These are phyloP conservation scores for Irpex sp. DNA, from an alignment of 1,284 basidiomycete genomes.

Conservation along the genomic window DNA sequence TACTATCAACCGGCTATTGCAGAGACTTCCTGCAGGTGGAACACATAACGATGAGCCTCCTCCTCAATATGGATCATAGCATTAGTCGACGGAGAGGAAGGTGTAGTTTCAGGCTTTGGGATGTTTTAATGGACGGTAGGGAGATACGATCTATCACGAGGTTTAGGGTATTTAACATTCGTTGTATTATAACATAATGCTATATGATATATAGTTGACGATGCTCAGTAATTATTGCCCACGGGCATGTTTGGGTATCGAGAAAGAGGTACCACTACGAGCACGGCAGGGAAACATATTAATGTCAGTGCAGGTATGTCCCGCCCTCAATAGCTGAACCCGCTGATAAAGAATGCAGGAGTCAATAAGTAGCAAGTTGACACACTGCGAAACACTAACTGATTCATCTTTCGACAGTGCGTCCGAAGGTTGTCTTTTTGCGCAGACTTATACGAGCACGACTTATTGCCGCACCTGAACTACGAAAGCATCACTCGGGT, in stretches of 20 bases:
- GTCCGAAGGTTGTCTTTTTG: neutral
- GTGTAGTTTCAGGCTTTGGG: too few species aligned
- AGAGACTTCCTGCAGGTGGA: neutral
- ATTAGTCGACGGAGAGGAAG: neutral
- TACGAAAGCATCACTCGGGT: neutral
- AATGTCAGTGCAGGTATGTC: neutral
- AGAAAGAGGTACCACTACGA: neutral
- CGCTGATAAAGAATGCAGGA: too few species aligned
- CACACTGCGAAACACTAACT: neutral
- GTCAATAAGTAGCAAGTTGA: neutral
- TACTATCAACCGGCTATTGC: neutral
- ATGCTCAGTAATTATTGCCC: neutral
- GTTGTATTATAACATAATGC: neutral
- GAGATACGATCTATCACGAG: neutral
- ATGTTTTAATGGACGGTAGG: too few species aligned
- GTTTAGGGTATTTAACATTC: neutral
- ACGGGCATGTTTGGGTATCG: too few species aligned
- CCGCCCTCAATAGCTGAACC: neutral
- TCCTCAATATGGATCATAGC: neutral
- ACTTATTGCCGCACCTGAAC: neutral
- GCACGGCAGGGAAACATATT: neutral
- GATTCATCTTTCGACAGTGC: neutral
- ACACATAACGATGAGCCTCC: neutral
- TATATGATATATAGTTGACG: neutral
- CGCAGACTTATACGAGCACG: neutral